Percentiles rank a stretch among this genome's conserved stretches.
phyloP scores from a whole-genome alignment of 2,329 filamentous ascomycete genomes.

The Calonectria pteridis region DNA sequence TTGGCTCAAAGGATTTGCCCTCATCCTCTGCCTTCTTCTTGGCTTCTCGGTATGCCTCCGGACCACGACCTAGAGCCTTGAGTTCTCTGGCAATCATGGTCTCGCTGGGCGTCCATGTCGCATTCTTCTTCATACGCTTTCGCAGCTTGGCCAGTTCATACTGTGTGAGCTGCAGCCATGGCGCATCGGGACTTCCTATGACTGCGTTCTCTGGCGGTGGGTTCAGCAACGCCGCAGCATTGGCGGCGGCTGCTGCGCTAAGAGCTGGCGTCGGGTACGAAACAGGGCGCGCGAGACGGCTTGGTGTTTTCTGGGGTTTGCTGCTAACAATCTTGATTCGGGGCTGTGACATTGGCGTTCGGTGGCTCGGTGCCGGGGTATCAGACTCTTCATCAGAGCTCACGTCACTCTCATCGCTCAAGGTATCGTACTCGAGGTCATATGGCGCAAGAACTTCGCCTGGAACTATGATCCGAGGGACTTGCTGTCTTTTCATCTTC shows the following conservation, averaged over 20 bases:
- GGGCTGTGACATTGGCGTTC: conserved; percentile 53
- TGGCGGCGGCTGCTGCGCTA: conserved; percentile 54
- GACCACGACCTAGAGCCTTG: conserved; percentile 75
- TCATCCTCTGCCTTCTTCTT: conserved; percentile 75
- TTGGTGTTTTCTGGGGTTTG: conserved; percentile 60
- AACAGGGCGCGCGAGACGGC: conserved; percentile 50
- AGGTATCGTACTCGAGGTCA: conserved; percentile 72
- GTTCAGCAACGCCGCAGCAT: conserved; percentile 60
- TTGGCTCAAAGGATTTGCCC: conserved; percentile 70
- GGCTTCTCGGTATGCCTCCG: conserved; percentile 71
- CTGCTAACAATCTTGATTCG: conserved; percentile 63
- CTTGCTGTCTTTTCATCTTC: conserved; percentile 59
- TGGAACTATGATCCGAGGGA: conserved; percentile 73
- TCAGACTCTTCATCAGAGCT: conserved; percentile 65
- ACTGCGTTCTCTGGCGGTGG: conserved; percentile 72
- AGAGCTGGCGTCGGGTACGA: conserved; percentile 52
- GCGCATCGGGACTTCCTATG: conserved; percentile 69
- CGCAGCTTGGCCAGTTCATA: conserved; percentile 77
- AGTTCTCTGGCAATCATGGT: conserved; percentile 88
- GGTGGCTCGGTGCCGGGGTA: conserved; percentile 51
- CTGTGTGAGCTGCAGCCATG: conserved; percentile 74
- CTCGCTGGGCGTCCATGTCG: conserved; percentile 85
- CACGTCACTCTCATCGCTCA: conserved; percentile 65
- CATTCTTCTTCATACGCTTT: conserved; percentile 94
- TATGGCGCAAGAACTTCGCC: conserved; percentile 76